Evolutionary conservation across 371 early-diverging fungal species (phyloP).

Genomic region (Actinomortierella wolfii): DNA sequence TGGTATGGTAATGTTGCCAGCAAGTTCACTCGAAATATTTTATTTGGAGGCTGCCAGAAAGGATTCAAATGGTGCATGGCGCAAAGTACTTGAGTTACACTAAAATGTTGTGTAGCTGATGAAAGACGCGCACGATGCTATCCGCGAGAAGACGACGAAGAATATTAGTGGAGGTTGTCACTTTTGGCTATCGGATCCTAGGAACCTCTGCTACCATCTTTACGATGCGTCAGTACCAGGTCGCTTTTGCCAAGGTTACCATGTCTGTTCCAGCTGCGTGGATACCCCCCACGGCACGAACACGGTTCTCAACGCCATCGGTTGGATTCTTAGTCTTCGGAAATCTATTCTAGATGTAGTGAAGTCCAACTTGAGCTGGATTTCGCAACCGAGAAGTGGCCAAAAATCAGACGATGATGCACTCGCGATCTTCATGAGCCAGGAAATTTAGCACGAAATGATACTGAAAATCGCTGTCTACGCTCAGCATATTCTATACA

Average conservation of each 20-base stretch:
- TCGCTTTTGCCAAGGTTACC: conserved; percentile 15
- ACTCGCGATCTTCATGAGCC: no score
- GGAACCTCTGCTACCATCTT: conserved; percentile 8
- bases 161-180: conserved; percentile 10
- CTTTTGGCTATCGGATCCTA: conserved; percentile 7
- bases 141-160: conserved; percentile 12
- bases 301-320: conserved; percentile 8
- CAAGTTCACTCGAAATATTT: conserved; percentile 11
- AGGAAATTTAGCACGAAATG: no score
- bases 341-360: conserved; percentile 9
- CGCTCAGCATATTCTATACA: no score
- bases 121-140: conserved; percentile 14
- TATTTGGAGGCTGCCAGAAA: conserved; percentile 13
- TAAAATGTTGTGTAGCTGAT: conserved; percentile 5
- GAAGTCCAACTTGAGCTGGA: no score
- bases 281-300: conserved; percentile 2
- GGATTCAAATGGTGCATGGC: conserved; percentile 7
- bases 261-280: conserved; percentile 5
- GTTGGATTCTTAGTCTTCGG: conserved; percentile 7
- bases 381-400: no score
- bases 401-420: no score
- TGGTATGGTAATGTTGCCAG: conserved; percentile 16
- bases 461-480: no score
- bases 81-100: conserved; percentile 12
- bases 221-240: conserved; percentile 11